Percentiles rank a stretch among this genome's conserved stretches.
phyloP scores from a whole-genome alignment of 345 rosid genomes.

The Mangifera indica region DNA sequence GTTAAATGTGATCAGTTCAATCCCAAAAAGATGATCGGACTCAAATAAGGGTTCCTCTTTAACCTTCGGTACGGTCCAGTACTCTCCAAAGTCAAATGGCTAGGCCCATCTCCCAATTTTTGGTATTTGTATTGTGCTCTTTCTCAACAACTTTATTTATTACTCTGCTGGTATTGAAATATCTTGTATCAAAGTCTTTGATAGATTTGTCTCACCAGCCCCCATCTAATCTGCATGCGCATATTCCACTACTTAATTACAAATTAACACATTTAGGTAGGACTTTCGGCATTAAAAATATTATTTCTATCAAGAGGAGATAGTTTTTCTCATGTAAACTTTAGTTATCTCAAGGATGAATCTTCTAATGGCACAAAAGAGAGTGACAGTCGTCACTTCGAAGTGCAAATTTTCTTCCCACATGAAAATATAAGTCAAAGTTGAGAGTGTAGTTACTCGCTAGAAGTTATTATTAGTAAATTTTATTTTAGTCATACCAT shows the following conservation, averaged over 20 bases:
- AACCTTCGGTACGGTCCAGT: too few species aligned
- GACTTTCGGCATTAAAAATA: conserved; percentile 24
- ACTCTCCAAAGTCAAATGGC: background rate
- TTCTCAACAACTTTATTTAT: background rate
- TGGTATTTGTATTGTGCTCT: background rate
- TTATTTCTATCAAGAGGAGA: conserved; percentile 3
- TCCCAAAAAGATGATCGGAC: too few species aligned
- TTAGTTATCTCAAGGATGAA: conserved; percentile 14
- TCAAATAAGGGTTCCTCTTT: too few species aligned
- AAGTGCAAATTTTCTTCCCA: conserved; percentile 26
- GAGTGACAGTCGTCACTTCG: background rate
- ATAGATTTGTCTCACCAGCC: conserved; percentile 25
- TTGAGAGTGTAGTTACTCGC: conserved; percentile 18
- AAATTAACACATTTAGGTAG: background rate
- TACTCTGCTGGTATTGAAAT: conserved; percentile 10
- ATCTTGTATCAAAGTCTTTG: conserved; percentile 13
- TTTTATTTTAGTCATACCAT: too few species aligned
- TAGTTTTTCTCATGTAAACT: background rate
- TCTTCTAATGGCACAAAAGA: conserved; percentile 3
- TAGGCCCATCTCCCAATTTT: background rate
- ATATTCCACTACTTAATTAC: conserved; percentile 22
- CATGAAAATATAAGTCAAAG: conserved; percentile 34
- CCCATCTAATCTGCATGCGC: conserved; percentile 27
- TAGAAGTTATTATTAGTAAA: too few species aligned
- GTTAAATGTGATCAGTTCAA: too few species aligned